Evolutionary conservation across 495 filamentous ascomycete genomes (phyloP).

Genomic region (Talaromyces ruber): DNA sequence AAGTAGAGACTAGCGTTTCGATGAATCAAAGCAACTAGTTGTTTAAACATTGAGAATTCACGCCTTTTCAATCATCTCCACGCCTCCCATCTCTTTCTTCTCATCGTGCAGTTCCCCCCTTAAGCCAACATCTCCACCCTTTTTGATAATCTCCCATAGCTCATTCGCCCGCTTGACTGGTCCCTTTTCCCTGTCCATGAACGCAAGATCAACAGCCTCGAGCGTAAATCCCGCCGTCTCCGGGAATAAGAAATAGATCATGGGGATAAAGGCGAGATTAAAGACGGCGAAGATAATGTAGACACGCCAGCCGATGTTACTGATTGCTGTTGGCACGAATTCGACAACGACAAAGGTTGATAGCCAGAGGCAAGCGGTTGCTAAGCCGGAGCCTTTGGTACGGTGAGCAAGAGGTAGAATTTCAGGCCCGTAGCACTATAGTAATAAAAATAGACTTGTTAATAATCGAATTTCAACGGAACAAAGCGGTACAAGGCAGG

Average conservation of each 20-base stretch:
- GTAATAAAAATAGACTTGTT: no score
- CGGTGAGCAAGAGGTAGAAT: constrained; percentile 15
- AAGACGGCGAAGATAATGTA: constrained; percentile 31
- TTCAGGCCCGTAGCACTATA: constrained; percentile 16
- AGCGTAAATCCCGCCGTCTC: constrained; percentile 20
- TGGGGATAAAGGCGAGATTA: constrained; percentile 25
- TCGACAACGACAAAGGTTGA: constrained; percentile 17
- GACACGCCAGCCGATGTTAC: constrained; percentile 19
- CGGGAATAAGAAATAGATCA: constrained; percentile 23
- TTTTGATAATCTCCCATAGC: constrained; percentile 7
- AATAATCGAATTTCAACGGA: not conserved
- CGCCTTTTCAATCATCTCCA: not conserved
- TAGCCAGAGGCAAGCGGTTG: constrained; percentile 13
- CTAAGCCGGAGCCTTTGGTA: constrained; percentile 13
- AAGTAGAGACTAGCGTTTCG: not conserved
- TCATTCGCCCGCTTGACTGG: constrained; percentile 12
- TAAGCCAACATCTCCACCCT: constrained; percentile 8
- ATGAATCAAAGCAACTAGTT: not conserved
- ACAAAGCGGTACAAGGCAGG: no score
- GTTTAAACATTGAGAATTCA: not conserved
- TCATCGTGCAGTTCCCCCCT: constrained; percentile 5
- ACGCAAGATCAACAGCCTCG: constrained; percentile 18
- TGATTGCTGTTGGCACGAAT: constrained; percentile 13
- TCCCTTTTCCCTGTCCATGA: constrained; percentile 8
- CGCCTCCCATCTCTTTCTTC: not conserved